These are phyloP conservation scores for Ambrosiella cleistominuta DNA, from an alignment of 2,329 filamentous ascomycete genomes.

Conservation along the genomic window DNA sequence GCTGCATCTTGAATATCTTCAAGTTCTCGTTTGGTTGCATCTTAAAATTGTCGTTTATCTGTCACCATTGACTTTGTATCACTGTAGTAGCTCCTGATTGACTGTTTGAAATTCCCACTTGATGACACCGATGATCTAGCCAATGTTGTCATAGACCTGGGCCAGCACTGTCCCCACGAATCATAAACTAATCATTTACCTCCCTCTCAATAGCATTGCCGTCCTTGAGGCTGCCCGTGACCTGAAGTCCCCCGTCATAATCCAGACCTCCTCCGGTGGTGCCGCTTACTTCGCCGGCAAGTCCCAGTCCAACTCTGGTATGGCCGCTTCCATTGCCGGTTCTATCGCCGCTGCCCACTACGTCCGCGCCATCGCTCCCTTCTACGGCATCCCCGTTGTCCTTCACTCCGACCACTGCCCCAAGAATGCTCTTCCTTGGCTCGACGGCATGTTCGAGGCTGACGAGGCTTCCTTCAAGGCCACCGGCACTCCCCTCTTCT, in stretches of 20 bases:
- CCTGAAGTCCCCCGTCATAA: slow-evolving; percentile 75
- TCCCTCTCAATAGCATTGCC: slow-evolving; percentile 35
- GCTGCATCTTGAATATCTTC: no score
- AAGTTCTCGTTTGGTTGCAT: no score
- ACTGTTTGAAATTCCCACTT: no score
- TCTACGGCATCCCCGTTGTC: slow-evolving; percentile 79
- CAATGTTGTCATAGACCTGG: background rate
- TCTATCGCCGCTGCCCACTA: slow-evolving; percentile 81
- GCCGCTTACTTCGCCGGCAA: slow-evolving; percentile 86
- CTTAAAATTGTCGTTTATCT: no score
- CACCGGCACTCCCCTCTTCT: slow-evolving; percentile 84
- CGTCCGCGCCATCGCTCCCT: slow-evolving; percentile 71
- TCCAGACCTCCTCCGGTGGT: slow-evolving; percentile 87
- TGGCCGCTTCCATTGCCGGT: slow-evolving; percentile 77
- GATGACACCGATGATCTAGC: background rate
- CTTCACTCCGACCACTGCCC: slow-evolving; percentile 98
- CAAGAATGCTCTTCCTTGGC: slow-evolving; percentile 97
- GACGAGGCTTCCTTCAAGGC: slow-evolving; percentile 93
- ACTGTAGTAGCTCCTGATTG: no score
- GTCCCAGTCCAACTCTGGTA: slow-evolving; percentile 64
- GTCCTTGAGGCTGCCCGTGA: slow-evolving; percentile 90
- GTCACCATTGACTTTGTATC: no score
- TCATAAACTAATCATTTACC: background rate
- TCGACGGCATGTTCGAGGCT: slow-evolving; percentile 86
- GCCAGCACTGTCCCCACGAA: background rate